phyloP scores from a whole-genome alignment of 192 early-diverging fungal genomes.

The Coemansia sp. region DNA sequence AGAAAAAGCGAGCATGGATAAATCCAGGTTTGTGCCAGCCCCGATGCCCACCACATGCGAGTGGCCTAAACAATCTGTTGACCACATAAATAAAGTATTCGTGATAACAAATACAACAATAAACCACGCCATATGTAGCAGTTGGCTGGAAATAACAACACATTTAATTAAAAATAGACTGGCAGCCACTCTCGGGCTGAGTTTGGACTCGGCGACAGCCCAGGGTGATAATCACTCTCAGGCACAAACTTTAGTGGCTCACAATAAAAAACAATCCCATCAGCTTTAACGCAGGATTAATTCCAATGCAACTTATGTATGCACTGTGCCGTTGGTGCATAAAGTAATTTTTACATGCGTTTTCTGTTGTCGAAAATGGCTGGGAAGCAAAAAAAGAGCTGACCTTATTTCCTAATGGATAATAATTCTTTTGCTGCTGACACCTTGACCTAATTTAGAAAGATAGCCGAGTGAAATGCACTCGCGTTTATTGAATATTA shows the following conservation, averaged over 20 bases:
- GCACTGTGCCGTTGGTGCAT: slow-evolving; percentile 6
- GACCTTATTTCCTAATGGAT: neutral
- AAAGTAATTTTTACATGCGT: slow-evolving; percentile 4
- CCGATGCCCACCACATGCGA: too few species aligned
- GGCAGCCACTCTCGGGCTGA: neutral
- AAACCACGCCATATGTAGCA: neutral
- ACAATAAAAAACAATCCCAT: too few species aligned
- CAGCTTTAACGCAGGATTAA: neutral
- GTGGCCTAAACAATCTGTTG: neutral
- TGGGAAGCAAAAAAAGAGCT: neutral
- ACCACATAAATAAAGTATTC: neutral
- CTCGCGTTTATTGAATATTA: too few species aligned
- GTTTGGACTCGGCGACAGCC: neutral
- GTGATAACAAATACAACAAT: too few species aligned
- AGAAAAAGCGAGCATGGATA: too few species aligned
- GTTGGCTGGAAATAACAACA: neutral
- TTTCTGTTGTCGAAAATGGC: neutral
- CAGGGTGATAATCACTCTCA: neutral
- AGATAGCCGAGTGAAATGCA: too few species aligned
- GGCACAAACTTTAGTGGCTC: too few species aligned
- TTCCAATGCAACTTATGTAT: neutral
- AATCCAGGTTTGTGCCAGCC: too few species aligned
- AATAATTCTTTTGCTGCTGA: neutral
- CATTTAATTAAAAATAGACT: neutral
- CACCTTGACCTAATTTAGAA: too few species aligned